These are phyloP conservation scores for Samsoniella hepiali DNA, from an alignment of 2,329 filamentous ascomycete species.

Conservation along the genomic window DNA sequence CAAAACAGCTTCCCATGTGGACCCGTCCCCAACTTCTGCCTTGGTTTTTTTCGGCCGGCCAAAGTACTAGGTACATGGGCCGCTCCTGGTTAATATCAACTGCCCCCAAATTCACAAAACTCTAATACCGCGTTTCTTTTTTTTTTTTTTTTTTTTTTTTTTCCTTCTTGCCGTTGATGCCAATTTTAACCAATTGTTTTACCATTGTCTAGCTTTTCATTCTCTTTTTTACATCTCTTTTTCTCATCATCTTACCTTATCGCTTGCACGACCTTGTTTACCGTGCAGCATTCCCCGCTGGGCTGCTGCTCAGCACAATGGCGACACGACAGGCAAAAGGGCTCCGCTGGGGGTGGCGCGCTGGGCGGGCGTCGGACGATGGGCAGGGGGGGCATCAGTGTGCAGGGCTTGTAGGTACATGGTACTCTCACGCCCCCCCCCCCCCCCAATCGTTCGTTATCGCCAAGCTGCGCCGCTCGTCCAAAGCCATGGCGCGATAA, in stretches of 20 bases:
- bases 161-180: background rate
- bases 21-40: background rate
- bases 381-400: too few species aligned
- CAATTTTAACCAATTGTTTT: background rate
- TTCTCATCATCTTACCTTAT: background rate
- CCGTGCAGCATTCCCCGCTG: background rate
- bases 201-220: background rate
- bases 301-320: background rate
- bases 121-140: background rate
- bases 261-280: background rate
- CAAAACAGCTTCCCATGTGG: too few species aligned
- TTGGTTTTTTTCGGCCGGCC: slow-evolving; percentile 1
- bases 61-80: background rate
- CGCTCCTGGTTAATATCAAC: slow-evolving; percentile 6
- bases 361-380: too few species aligned
- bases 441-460: background rate
- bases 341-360: background rate
- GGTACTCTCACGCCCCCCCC: background rate
- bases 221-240: too few species aligned
- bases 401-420: background rate
- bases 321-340: background rate
- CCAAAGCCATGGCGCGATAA: background rate
- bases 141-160: background rate
- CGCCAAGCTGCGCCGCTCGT: background rate
- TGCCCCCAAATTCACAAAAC: background rate